A percentile compares a stretch with the other conserved stretches of the same genome.
Evolutionary conservation across 2,329 filamentous ascomycete species (phyloP).

Genomic region (Fusarium proliferatum): DNA sequence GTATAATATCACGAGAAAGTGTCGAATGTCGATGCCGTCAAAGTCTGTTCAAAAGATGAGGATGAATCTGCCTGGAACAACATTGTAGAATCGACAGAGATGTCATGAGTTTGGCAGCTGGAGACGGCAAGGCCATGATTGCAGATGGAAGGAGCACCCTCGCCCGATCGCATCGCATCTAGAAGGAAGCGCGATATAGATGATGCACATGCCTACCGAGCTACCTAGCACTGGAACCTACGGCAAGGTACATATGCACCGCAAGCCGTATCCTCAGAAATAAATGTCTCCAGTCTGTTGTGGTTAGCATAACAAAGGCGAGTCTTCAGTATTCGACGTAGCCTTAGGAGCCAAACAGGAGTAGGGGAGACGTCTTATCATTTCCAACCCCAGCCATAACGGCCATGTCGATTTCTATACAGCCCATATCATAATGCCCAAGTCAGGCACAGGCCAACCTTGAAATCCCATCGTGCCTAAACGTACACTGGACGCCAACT

Average conservation of each 20-base stretch:
- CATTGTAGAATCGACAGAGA: neutral
- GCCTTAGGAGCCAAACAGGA: neutral
- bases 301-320: neutral
- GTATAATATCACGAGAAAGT: conserved; percentile 12
- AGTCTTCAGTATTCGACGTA: neutral
- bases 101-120: neutral
- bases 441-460: conserved; percentile 21
- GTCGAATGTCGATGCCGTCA: conserved; percentile 20
- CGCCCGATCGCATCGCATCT: neutral
- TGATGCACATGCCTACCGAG: neutral
- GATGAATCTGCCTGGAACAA: conserved; percentile 2
- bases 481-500: conserved; percentile 45
- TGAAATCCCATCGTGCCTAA: conserved; percentile 37
- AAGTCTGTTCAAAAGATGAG: conserved; percentile 34
- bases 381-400: conserved; percentile 8
- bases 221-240: too few species aligned
- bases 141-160: neutral
- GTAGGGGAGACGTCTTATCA: neutral
- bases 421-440: conserved; percentile 36
- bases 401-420: conserved; percentile 31
- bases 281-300: neutral
- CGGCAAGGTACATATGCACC: neutral
- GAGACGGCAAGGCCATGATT: neutral
- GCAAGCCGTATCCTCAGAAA: neutral
- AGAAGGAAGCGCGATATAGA: neutral